These are phyloP conservation scores for Penicillium sclerotigenum DNA, from an alignment of 2,329 filamentous ascomycete species.

Conservation along the genomic window DNA sequence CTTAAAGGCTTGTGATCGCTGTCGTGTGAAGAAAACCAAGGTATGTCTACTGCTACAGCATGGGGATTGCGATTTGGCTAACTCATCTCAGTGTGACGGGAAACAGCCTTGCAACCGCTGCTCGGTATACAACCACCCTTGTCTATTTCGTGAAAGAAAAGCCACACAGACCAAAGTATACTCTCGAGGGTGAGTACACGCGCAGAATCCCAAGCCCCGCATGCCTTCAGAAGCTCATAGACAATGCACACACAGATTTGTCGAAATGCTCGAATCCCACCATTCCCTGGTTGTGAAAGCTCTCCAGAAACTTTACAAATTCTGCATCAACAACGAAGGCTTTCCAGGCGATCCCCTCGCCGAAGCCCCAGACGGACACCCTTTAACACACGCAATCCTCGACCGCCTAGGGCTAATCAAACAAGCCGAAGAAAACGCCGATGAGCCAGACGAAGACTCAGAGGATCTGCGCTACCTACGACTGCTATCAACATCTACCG, in stretches of 20 bases:
- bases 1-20: constrained; percentile 46
- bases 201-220: too few relatives aligned
- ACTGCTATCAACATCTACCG: constrained; percentile 35
- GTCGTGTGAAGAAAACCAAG: constrained; percentile 47
- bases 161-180: constrained; percentile 46
- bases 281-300: constrained; percentile 44
- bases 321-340: constrained; percentile 42
- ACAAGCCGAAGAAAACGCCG: constrained; percentile 40
- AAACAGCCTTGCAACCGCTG: constrained; percentile 47
- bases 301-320: constrained; percentile 42
- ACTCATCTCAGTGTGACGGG: constrained; percentile 41
- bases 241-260: constrained; percentile 32
- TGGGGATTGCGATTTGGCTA: neutral
- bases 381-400: constrained; percentile 43
- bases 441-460: constrained; percentile 35
- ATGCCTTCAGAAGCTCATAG: neutral
- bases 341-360: constrained; percentile 43
- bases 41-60: constrained; percentile 21
- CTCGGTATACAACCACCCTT: constrained; percentile 44
- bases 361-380: constrained; percentile 40
- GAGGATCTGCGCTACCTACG: constrained; percentile 40
- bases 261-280: constrained; percentile 46
- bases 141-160: constrained; percentile 45
- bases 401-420: constrained; percentile 44
- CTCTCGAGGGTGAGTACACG: constrained; percentile 38